Evolutionary conservation across 352 stramenopile genomes (phyloP).

Genomic region (Achlya hypogyna): DNA sequence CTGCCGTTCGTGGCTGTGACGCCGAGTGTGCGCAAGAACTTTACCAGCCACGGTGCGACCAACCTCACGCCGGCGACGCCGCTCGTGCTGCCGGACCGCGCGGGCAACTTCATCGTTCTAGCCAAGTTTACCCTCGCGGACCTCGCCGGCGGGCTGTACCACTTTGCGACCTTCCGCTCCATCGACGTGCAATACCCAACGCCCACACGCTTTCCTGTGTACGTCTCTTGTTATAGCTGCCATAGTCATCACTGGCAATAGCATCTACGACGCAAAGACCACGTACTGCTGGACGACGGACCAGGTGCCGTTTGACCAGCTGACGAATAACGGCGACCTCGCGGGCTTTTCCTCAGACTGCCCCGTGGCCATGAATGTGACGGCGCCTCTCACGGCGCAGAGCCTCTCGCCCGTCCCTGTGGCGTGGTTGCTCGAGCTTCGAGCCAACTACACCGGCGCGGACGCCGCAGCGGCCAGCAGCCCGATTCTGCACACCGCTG

Average conservation of each 20-base stretch:
- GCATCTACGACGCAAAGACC: background rate
- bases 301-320: background rate
- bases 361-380: background rate
- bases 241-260: background rate
- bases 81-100: background rate
- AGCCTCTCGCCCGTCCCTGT: constrained; percentile 2
- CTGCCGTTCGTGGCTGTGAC: background rate
- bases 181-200: background rate
- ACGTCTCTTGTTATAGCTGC: background rate
- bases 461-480: background rate
- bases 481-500: background rate
- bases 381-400: background rate
- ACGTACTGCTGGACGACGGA: constrained; percentile 14
- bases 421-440: background rate
- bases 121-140: background rate
- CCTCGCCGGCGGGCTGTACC: background rate
- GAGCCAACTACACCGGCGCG: background rate
- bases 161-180: background rate
- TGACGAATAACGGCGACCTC: background rate
- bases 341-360: background rate
- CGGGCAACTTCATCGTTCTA: background rate
- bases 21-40: background rate
- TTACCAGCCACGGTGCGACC: background rate
- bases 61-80: background rate
- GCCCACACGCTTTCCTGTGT: background rate